A percentile compares a stretch with the other conserved stretches of the same genome.
phyloP scores from a whole-genome alignment of 2,329 filamentous ascomycete species.

The Claviceps digitariae region DNA sequence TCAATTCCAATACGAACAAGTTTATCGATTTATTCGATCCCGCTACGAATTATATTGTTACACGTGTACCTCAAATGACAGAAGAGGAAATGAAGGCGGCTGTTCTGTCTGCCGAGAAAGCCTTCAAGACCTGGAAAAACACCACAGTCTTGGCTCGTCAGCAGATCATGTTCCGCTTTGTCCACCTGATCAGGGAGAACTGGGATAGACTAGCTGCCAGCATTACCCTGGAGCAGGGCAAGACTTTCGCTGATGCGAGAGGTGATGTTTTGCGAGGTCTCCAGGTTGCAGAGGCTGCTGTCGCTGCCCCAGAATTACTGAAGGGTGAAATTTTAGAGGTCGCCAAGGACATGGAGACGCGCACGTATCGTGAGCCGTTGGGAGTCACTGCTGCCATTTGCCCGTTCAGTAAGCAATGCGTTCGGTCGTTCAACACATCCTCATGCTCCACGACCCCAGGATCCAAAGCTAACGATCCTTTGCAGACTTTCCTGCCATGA shows the following conservation, averaged over 20 bases:
- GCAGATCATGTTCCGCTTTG: constrained; percentile 81
- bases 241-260: constrained; percentile 72
- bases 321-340: constrained; percentile 77
- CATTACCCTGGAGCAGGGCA: constrained; percentile 80
- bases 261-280: constrained; percentile 72
- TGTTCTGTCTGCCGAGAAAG: constrained; percentile 61
- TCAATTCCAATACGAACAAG: constrained; percentile 50
- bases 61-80: constrained; percentile 70
- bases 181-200: constrained; percentile 65
- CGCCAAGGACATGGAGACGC: constrained; percentile 80
- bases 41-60: constrained; percentile 75
- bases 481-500: constrained; percentile 79
- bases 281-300: constrained; percentile 74
- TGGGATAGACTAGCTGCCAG: constrained; percentile 75
- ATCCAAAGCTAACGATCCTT: constrained; percentile 5
- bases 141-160: constrained; percentile 63
- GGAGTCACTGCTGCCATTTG: constrained; percentile 75
- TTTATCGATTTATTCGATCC: constrained; percentile 75
- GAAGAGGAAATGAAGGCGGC: constrained; percentile 62
- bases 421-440: neutral
- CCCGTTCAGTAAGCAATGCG: constrained; percentile 54
- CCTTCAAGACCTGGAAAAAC: constrained; percentile 59
- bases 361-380: constrained; percentile 68
- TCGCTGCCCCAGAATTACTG: constrained; percentile 66
- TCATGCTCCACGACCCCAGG: neutral